phyloP scores from a whole-genome alignment of 306 rosid species.

The Fragaria nilgerrensis region DNA sequence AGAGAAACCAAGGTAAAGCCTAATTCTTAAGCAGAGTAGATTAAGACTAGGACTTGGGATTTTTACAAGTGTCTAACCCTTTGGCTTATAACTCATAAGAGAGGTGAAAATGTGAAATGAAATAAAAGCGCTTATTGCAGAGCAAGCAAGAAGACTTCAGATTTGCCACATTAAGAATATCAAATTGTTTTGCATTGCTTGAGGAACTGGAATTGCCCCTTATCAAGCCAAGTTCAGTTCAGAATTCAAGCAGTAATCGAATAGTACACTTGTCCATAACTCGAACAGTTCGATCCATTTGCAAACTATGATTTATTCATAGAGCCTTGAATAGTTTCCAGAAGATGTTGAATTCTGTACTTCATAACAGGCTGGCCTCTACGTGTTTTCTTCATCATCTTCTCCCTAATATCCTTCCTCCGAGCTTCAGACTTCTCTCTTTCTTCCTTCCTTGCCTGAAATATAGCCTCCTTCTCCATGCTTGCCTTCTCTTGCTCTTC shows the following conservation, averaged over 20 bases:
- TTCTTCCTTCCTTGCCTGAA: slow-evolving; percentile 50
- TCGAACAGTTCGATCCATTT: slow-evolving; percentile 1
- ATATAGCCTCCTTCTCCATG: slow-evolving; percentile 56
- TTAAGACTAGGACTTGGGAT: background rate
- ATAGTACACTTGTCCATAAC: background rate
- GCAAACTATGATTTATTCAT: slow-evolving; percentile 18
- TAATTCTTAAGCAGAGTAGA: background rate
- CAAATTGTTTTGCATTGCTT: slow-evolving; percentile 3
- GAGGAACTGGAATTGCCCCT: background rate
- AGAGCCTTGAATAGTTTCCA: slow-evolving; percentile 65
- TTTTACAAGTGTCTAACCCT: background rate
- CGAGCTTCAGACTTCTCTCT: slow-evolving; percentile 52
- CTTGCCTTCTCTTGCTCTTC: slow-evolving; percentile 62
- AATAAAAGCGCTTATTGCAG: background rate
- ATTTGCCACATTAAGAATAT: background rate
- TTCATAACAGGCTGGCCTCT: slow-evolving; percentile 92
- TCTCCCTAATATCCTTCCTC: slow-evolving; percentile 53
- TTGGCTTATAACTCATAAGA: background rate
- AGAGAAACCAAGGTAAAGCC: background rate
- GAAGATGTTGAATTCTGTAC: slow-evolving; percentile 69
- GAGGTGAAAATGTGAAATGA: background rate
- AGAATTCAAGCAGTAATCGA: slow-evolving; percentile 3
- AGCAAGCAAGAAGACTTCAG: background rate
- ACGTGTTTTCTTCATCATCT: slow-evolving; percentile 65
- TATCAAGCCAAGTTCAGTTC: background rate